Base-by-base conservation (phyloP, 2,329 filamentous ascomycete species). In the Zymoseptoria passerinii region DNA sequence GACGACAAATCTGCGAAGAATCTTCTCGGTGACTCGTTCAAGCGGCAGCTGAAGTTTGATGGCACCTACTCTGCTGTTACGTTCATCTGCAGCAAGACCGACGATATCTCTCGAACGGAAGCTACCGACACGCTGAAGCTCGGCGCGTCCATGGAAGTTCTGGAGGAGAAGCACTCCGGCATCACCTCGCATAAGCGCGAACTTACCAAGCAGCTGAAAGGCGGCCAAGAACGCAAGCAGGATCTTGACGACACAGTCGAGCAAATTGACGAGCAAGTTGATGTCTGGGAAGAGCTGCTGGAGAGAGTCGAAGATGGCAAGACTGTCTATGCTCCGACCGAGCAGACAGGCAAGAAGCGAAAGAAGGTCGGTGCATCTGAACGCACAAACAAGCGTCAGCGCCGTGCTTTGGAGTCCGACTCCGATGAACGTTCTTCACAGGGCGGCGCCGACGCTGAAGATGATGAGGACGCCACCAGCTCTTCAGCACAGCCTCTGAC, bases 11-110 rank as follows among this genome's bases (percentile, higher is more conserved):
- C 79, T 1, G 82, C 83, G 0, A 81, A 81, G 58, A 77, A 74
- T 0, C 71, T 86, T 1, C 72, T 86, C 7, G 82, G 81, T 0
- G 75, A 82, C 18, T 76, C 77, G 0, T 84, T 84, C 72, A 82
- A 80, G 64, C 74, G 79, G 0, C 83, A 86, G 63, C 71, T 86
- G 2, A 81, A 83, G 58, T 81, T 81, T 64, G 83, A 86, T 58
- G 80, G 81, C 1, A 76, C 73, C 0, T 81, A 81, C 56, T 76
- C 72, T 6, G 75, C 72, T 1, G 74, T 85, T 2, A 84, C 81
- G 0, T 86, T 86, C 59, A 81, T 87, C 13, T 86, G 83, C 65
- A 80, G 77, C 16, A 86, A 86, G 66, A 83, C 81, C 0, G 84
- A 87, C 65, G 82, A 86, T 50, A 83, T 86, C 8, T 78, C 74